Percentiles rank a stretch among this genome's conserved stretches.
Conservation (phyloP, 1,284 basidiomycete genomes). For the Ustilago bromivora region DNA sequence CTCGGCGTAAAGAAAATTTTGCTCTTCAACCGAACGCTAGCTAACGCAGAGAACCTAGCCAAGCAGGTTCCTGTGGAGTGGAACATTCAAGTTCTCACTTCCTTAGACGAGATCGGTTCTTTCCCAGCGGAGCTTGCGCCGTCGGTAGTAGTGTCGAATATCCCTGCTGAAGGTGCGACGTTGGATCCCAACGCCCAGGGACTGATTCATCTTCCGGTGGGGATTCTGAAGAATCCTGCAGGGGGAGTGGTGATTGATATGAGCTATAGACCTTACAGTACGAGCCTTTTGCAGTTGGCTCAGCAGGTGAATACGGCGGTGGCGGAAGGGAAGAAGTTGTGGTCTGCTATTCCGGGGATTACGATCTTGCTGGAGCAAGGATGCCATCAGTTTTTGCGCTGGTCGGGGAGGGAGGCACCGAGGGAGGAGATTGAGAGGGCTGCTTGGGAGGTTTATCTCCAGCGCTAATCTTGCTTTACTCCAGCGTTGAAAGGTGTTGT, state of each 20-base stretch:
- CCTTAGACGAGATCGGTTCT: conserved; percentile 33
- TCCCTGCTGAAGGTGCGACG: conserved; percentile 61
- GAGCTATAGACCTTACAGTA: conserved; percentile 66
- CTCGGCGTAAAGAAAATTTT: conserved; percentile 60
- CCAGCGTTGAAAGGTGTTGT: too few relatives aligned
- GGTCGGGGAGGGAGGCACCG: conserved; percentile 63
- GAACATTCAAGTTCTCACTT: conserved; percentile 56
- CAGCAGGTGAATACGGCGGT: conserved; percentile 28
- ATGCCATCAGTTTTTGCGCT: conserved; percentile 64
- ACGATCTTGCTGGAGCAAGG: conserved; percentile 67
- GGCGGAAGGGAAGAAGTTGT: conserved; percentile 26
- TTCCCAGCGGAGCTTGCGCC: conserved; percentile 29
- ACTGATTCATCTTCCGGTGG: conserved; percentile 51
- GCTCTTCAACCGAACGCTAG: conserved; percentile 67
- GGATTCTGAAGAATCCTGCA: conserved; percentile 43
- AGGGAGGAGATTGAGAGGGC: conserved; percentile 48
- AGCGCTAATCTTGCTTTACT: conserved; percentile 13
- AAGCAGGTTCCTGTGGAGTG: conserved; percentile 59
- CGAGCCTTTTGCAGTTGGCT: conserved; percentile 58
- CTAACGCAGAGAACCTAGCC: conserved; percentile 58
- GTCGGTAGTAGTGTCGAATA: conserved; percentile 61
- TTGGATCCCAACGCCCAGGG: conserved; percentile 31
- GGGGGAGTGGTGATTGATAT: conserved; percentile 69
- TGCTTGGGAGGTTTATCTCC: conserved; percentile 57
- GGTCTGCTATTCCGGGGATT: conserved; percentile 61